Base-by-base conservation (phyloP, 1,284 basidiomycete genomes). In the Trichosporon sp. region DNA sequence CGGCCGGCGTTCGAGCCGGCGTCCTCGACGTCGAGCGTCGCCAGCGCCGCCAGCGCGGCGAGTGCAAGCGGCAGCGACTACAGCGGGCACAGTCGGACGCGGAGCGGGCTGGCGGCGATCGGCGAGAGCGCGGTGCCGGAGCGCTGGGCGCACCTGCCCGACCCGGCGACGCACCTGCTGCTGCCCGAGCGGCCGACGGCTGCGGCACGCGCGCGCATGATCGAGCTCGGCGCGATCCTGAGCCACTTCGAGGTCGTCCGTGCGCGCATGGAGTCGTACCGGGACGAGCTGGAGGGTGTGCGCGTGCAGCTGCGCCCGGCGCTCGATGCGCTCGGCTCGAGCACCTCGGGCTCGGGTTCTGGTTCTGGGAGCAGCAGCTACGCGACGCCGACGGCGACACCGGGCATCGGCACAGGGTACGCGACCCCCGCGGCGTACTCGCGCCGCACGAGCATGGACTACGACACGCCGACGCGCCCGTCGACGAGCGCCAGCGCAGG, bases 221-320 rank as follows among this genome's bases (percentile, higher is more conserved):
- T 58, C 53, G 53, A 58, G 53, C 53, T 58, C 53, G 53, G 53
- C 53, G 53, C 53, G 12, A 58, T 58, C 53, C 27, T 58, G 27
- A 29, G 53, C 27, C 53, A 58, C 53, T 58, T 58, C 29, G 53
- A 58, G 7, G 53, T 58, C 25, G 53, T 58, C 25, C 53, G 53
- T 27, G 25, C 25, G 12, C 53, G 53, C 12, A 58, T 58, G 53
- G 53, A 58, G 25, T 5, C 53, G 53, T 29, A 29, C 53, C 53
- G 53, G 12, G 53, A 29, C 25, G 25, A 58, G 8, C 53, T 58
- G 25, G 53, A 58, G 13, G 12, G 2, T 18, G 53, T 58, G 4
- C 53, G 53, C 11, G 2, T 1, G 1, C 53, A 58, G 25, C 25
- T 58, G 2, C 5, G 13, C 13, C 53, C 53, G 15, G 53, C 53